These are phyloP conservation scores for Rhododendron mucronatum DNA, from an alignment of 148 eudicot species.

Conservation along the genomic window DNA sequence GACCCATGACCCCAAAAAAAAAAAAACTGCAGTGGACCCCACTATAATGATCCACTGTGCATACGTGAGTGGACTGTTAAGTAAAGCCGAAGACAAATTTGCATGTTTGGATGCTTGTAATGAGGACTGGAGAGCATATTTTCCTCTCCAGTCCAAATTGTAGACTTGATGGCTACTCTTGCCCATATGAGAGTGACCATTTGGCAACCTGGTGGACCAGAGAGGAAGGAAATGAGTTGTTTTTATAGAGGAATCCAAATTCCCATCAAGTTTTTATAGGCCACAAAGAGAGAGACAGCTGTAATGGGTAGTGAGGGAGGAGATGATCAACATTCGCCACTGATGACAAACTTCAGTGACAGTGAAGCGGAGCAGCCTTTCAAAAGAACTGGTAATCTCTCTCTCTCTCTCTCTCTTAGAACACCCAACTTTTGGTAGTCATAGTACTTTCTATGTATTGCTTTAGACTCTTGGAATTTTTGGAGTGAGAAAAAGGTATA, in stretches of 20 bases:
- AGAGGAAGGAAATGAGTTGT: neutral
- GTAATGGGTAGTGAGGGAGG: neutral
- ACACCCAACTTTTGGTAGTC: neutral
- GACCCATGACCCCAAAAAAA: neutral
- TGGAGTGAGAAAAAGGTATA: neutral
- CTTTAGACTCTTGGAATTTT: neutral
- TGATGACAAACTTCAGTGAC: neutral
- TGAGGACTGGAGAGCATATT: neutral
- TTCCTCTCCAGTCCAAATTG: neutral
- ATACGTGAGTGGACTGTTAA: neutral
- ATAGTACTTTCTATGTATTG: neutral
- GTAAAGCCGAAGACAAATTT: neutral
- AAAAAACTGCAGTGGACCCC: neutral
- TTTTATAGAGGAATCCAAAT: neutral
- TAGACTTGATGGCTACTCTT: neutral
- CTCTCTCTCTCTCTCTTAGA: neutral
- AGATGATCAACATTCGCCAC: neutral
- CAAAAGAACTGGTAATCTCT: constrained; percentile 6
- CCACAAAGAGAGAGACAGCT: too few relatives aligned
- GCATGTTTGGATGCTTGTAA: neutral
- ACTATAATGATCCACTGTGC: neutral
- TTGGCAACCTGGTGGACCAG: neutral
- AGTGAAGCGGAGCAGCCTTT: neutral
- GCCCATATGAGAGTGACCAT: neutral
- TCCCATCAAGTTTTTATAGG: neutral